Base-by-base conservation (phyloP, 2,329 filamentous ascomycete genomes). In the Botrytis cinerea region DNA sequence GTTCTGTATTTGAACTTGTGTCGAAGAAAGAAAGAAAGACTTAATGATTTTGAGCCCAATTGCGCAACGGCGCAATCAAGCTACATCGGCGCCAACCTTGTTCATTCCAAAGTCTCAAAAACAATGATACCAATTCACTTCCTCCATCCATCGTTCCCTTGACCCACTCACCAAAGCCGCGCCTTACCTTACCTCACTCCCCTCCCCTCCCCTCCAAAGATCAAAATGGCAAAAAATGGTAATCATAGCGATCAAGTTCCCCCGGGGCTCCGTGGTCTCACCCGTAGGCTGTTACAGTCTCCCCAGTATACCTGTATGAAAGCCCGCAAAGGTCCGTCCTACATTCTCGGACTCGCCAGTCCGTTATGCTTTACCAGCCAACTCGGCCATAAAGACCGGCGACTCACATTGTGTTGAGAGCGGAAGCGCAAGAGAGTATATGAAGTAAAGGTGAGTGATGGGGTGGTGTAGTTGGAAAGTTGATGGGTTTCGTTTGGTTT, bases 281-380 rank as follows among this genome's bases (percentile, higher is more conserved):
- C 63, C 32, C 45, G 12, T 9, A 38, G 32, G 63, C 32, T 38
- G 45, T 66, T 66, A 66, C 63, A 66, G 63, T 66, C 20, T 51
- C 63, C 45, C 28, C 18, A 35, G 62, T n/a, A 48, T 66, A 66
- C 62, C 62, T 66, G 62, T 66, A 32, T 66, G 62, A 46, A 66
- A 5, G 62, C 62, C 62, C 43, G 62, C 18, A 32, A 66, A 66
- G 62, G 43, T 66, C 43, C 45, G 45, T 38, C 64, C 48, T 68
- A 54, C 35, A 68, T 51, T 67, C 32, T 67, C 63, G 43, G 25
- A 54, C 46, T 38, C 64, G 64, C 64, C 46, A 57, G n/a, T 57
- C 0, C 51, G 51, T 57, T 57, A 57, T 57, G 51, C 51, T 57
- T 57, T 57, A 8, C 51, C 16, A 7, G 43, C 51, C 51, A 57